A percentile compares a stretch with the other conserved stretches of the same genome.
Conservation (phyloP, 2,329 filamentous ascomycete genomes). For the Cladosporium austrohemisphaericum region DNA sequence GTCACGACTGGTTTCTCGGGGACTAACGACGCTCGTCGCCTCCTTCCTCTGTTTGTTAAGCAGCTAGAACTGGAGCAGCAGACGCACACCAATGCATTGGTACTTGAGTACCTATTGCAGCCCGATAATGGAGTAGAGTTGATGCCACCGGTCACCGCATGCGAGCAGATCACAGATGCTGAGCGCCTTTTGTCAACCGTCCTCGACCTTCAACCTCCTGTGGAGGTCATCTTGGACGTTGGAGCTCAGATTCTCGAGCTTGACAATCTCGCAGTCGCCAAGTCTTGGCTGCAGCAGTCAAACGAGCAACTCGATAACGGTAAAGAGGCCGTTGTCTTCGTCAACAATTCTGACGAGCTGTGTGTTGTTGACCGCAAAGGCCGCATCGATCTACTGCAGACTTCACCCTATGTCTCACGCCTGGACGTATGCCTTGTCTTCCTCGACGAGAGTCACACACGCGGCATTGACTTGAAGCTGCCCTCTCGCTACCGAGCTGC, state of each 20-base stretch:
- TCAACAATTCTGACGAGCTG: conserved; percentile 54
- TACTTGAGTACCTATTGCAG: conserved; percentile 57
- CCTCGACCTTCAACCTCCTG: conserved; percentile 33
- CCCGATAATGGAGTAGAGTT: conserved; percentile 44
- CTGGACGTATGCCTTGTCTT: conserved; percentile 62
- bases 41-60: conserved; percentile 59
- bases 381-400: conserved; percentile 48
- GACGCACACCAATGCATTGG: conserved; percentile 63
- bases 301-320: conserved; percentile 17
- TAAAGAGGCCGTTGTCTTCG: conserved; percentile 54
- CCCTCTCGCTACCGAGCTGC: conserved; percentile 58
- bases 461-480: conserved; percentile 65
- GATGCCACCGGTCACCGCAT: conserved; percentile 10
- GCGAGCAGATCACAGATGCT: conserved; percentile 17
- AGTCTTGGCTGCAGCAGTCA: conserved; percentile 48
- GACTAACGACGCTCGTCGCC: conserved; percentile 61
- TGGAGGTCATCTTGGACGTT: conserved; percentile 65
- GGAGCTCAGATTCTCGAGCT: conserved; percentile 67
- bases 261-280: conserved; percentile 53
- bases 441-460: conserved; percentile 66
- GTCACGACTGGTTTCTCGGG: conserved; percentile 67
- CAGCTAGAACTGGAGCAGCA: conserved; percentile 58
- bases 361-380: conserved; percentile 51
- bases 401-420: conserved; percentile 56
- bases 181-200: conserved; percentile 46